Percentiles rank a stretch among this genome's conserved stretches.
Evolutionary conservation across 352 stramenopile species (phyloP).

Genomic region (Pythium brachiatum): DNA sequence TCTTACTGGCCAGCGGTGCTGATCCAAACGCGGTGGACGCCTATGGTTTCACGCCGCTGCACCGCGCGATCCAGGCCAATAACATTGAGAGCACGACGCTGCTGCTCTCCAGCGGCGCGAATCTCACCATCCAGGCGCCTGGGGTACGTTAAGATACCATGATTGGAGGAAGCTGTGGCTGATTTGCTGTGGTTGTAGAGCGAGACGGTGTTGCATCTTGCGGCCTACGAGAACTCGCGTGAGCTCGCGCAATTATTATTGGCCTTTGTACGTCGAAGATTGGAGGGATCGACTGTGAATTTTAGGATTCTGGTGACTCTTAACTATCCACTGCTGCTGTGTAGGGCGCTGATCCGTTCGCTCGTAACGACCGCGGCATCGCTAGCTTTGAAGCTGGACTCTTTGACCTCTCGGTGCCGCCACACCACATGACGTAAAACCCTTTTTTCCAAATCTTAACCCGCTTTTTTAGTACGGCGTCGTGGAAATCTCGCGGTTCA

Average conservation of each 20-base stretch:
- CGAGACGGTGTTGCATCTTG: constrained; percentile 33
- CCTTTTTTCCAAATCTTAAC: background rate
- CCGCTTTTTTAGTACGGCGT: constrained; percentile 7
- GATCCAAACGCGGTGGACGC: constrained; percentile 27
- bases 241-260: constrained; percentile 35
- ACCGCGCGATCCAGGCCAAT: constrained; percentile 28
- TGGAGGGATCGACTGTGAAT: background rate
- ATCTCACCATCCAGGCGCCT: constrained; percentile 28
- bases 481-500: constrained; percentile 66
- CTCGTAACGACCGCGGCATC: constrained; percentile 31
- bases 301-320: background rate
- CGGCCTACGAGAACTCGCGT: constrained; percentile 31
- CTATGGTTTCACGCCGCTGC: constrained; percentile 37
- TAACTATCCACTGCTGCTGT: constrained; percentile 3
- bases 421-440: constrained; percentile 36
- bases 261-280: constrained; percentile 27
- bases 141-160: constrained; percentile 19
- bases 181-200: constrained; percentile 2
- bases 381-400: constrained; percentile 34
- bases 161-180: background rate
- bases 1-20: constrained; percentile 27
- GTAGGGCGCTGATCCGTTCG: constrained; percentile 33
- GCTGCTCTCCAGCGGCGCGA: constrained; percentile 30
- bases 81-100: constrained; percentile 30
- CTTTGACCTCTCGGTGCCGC: constrained; percentile 36